Evolutionary conservation across 306 rosid species (phyloP).

Genomic region (Trifolium pratense): DNA sequence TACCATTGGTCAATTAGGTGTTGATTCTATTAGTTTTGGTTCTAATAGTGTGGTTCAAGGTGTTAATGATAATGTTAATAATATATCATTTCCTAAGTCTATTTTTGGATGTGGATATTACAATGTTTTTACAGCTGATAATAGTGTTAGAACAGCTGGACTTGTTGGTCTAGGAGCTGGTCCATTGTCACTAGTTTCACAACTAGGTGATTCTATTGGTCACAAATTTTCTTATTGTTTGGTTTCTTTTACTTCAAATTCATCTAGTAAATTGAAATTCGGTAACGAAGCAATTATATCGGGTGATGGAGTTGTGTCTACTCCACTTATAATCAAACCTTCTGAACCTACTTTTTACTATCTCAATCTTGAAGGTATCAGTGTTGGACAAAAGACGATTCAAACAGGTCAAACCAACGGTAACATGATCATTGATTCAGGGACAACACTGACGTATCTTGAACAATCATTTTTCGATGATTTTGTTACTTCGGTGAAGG

Average conservation of each 20-base stretch:
- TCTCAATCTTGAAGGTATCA: slow-evolving; percentile 35
- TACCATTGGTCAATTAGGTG: not conserved
- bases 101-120: slow-evolving; percentile 39
- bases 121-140: not conserved
- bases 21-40: slow-evolving; percentile 26
- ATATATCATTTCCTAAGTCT: slow-evolving; percentile 1
- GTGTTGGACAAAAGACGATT: not conserved
- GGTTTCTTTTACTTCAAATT: not conserved
- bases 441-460: slow-evolving; percentile 31
- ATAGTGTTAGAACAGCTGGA: not conserved
- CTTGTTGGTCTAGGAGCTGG: slow-evolving; percentile 45
- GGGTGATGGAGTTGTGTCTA: not conserved
- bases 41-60: not conserved
- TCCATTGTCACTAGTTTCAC: slow-evolving; percentile 43
- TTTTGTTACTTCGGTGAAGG: not conserved
- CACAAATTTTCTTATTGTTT: slow-evolving; percentile 43
- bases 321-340: slow-evolving; percentile 12
- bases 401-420: not conserved
- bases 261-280: slow-evolving; percentile 38
- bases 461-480: not conserved
- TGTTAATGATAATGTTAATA: not conserved
- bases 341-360: not conserved
- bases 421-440: slow-evolving; percentile 42
- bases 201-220: slow-evolving; percentile 36
- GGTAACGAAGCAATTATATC: not conserved